These are phyloP conservation scores for Sarocladium oryzae DNA, from an alignment of 2,329 filamentous ascomycete species.

Conservation along the genomic window DNA sequence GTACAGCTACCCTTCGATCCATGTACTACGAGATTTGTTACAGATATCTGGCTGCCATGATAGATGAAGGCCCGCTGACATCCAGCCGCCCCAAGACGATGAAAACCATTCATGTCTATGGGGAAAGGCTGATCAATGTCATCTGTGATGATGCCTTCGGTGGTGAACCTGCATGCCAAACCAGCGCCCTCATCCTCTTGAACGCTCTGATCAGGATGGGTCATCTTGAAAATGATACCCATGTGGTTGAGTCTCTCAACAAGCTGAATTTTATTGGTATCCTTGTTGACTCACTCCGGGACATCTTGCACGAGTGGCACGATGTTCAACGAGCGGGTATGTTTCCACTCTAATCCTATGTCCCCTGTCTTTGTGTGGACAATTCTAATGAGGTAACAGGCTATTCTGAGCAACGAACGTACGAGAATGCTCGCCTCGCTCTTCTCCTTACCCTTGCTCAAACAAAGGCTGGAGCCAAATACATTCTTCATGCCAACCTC, in stretches of 20 bases:
- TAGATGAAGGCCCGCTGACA: constrained; percentile 42
- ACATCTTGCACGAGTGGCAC: constrained; percentile 66
- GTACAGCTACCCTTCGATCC: constrained; percentile 66
- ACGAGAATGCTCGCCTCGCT: constrained; percentile 66
- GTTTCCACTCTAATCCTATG: constrained; percentile 16
- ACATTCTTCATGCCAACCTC: constrained; percentile 83
- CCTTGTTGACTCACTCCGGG: constrained; percentile 79
- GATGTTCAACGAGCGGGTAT: constrained; percentile 49
- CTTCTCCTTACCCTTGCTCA: constrained; percentile 80
- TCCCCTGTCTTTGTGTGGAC: not conserved
- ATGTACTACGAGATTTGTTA: constrained; percentile 90
- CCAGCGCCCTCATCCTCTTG: constrained; percentile 80
- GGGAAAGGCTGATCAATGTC: constrained; percentile 75
- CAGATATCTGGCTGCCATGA: constrained; percentile 70
- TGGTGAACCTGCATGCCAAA: constrained; percentile 73
- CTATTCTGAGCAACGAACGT: constrained; percentile 39
- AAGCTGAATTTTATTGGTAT: constrained; percentile 87
- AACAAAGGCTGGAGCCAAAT: constrained; percentile 74
- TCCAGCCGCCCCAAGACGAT: constrained; percentile 55
- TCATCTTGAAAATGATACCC: constrained; percentile 62
- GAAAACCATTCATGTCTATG: constrained; percentile 61
- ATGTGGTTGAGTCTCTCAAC: constrained; percentile 73
- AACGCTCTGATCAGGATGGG: constrained; percentile 70
- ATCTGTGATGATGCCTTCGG: constrained; percentile 91
- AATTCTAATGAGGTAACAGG: constrained; percentile 20